phyloP scores from a whole-genome alignment of 108 stramenopile species.

The Cyclotella kingstonii region DNA sequence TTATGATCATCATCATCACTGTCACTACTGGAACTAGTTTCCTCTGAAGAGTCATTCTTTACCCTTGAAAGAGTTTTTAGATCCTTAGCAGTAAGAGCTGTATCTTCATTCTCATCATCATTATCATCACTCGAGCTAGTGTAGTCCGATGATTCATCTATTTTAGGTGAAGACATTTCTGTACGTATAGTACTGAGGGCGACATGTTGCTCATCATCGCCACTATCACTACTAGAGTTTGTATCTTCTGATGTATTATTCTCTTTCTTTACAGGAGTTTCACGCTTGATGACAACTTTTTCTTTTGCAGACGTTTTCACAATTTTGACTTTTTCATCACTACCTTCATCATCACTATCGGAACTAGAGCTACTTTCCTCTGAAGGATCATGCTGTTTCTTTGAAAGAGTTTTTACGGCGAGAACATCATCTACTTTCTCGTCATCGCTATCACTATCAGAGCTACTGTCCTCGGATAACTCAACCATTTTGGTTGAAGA shows the following conservation, averaged over 20 bases:
- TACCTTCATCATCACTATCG: conserved; percentile 12
- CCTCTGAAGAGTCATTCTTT: not conserved
- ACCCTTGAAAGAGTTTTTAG: not conserved
- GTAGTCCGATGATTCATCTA: not conserved
- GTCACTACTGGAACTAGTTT: not conserved
- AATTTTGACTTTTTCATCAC: conserved; percentile 9
- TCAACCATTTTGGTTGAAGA: not conserved
- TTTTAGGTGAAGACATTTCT: not conserved
- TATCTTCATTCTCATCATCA: not conserved
- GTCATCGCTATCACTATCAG: not conserved
- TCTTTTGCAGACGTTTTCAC: conserved; percentile 3
- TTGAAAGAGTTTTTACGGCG: no score
- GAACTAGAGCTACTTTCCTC: conserved; percentile 7
- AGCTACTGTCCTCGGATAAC: conserved; percentile 3
- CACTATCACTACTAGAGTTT: conserved; percentile 12
- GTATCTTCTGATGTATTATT: conserved; percentile 1
- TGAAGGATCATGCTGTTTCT: no score
- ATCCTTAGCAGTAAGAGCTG: not conserved
- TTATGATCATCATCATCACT: not conserved
- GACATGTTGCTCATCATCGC: conserved; percentile 9
- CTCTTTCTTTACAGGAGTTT: conserved; percentile 6
- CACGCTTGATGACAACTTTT: no score
- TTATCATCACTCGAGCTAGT: not conserved
- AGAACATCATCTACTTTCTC: no score
- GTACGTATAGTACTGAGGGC: not conserved